Evolutionary conservation across 2,329 filamentous ascomycete genomes (phyloP), one percentile per base, ranked within the genome.

Genomic region (Dichotomopilus funicola): DNA sequence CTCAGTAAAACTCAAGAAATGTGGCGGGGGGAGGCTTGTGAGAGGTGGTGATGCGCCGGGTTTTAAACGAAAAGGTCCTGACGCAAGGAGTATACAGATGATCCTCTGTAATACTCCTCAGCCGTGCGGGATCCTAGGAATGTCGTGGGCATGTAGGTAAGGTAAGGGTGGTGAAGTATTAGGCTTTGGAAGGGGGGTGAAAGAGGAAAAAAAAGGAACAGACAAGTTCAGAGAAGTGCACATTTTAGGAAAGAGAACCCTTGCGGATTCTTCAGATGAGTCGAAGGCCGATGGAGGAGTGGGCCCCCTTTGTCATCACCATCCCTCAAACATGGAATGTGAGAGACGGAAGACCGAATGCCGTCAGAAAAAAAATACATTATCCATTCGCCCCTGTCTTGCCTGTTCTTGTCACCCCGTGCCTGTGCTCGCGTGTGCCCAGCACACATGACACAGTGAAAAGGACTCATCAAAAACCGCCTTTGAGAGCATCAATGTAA

Each of bases 51-150:
- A 37, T 31, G 51, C 31, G 42, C 38, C 19, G 13, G 37, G 62
- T 54, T 63, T 33, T 45, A 31, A 63, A 60, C 55, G 38, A 63
- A 59, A 63, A 69, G 70, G 69, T 77, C 77, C 78, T 80, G 79
- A 82, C 79, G 79, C 79, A 82, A 82, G 79, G 79, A 81, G 79
- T 80, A 81, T 78, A 78, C 78, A 81, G 78, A 78, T 72, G 65
- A 62, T 63, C 65, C 67, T 74, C 79, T 77, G 78, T 73, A 68
- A 80, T 81, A 81, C 79, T 79, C 79, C 79, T 82, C 79, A 81
- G 79, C 78, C 79, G 76, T 81, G 73, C 75, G 75, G 73, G 60
- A 68, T 58, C 61, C 66, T 62, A 61, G 56, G 64, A 59, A 60
- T 48, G 62, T 59, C 58, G 68, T 64, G 62, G 64, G 62, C 73